phyloP scores from a whole-genome alignment of 192 early-diverging fungal genomes.

The Podila horticola region DNA sequence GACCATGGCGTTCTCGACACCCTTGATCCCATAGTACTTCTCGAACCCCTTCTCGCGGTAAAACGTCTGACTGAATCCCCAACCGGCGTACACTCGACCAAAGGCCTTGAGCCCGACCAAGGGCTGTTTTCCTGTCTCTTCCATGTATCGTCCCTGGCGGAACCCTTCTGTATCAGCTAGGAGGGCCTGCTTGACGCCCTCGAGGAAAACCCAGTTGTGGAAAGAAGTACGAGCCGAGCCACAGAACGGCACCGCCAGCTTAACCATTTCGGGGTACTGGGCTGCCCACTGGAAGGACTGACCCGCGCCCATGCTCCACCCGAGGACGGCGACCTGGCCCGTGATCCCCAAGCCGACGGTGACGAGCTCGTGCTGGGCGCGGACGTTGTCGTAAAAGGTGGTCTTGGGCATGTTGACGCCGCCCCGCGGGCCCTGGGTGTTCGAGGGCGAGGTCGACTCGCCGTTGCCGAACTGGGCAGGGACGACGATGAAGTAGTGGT shows the following conservation, averaged over 20 bases:
- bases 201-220: conserved; percentile 37
- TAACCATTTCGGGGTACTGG: conserved; percentile 25
- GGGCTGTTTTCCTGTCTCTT: conserved; percentile 22
- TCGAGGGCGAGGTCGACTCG: conserved; percentile 34
- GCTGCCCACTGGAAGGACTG: conserved; percentile 34
- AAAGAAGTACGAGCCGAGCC: conserved; percentile 22
- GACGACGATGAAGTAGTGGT: conserved; percentile 31
- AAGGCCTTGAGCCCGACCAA: conserved; percentile 16
- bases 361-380: conserved; percentile 22
- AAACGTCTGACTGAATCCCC: conserved; percentile 37
- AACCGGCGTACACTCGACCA: conserved; percentile 27
- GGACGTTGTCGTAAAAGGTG: conserved; percentile 25
- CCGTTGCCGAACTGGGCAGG: conserved; percentile 34
- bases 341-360: conserved; percentile 18
- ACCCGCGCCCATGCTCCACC: conserved; percentile 30
- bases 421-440: conserved; percentile 18
- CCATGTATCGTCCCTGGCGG: conserved; percentile 18
- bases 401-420: conserved; percentile 39
- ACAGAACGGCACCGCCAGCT: conserved; percentile 27
- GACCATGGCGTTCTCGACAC: conserved; percentile 20
- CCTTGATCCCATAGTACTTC: conserved; percentile 21
- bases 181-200: conserved; percentile 22
- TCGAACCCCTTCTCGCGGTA: conserved; percentile 38
- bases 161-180: conserved; percentile 21
- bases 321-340: conserved; percentile 16